phyloP scores from a whole-genome alignment of 139 green algal genomes.

The Deuterostichococcus epilithicus region DNA sequence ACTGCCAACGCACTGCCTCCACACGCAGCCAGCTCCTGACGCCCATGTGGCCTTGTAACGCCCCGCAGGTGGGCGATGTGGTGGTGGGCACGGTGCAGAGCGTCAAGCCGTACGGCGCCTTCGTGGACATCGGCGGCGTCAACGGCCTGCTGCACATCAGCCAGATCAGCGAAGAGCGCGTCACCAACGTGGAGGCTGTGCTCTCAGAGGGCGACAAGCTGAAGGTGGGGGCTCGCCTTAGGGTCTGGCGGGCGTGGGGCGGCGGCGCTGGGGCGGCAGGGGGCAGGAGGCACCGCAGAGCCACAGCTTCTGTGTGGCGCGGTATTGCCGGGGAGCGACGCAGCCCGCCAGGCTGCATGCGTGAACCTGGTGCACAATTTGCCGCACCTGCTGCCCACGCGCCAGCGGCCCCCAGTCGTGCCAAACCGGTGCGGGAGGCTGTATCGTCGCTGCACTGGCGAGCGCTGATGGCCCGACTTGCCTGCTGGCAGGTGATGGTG shows the following conservation, averaged over 20 bases:
- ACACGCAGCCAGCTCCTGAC: too few species aligned
- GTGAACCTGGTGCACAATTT: too few species aligned
- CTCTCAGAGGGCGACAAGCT: constrained; percentile 84
- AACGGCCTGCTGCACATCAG: constrained; percentile 95
- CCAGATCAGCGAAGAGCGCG: constrained; percentile 92
- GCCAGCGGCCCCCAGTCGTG: too few species aligned
- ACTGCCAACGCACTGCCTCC: too few species aligned
- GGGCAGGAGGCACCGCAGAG: too few species aligned
- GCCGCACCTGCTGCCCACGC: too few species aligned
- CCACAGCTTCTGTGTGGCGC: too few species aligned
- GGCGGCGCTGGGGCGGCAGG: too few species aligned
- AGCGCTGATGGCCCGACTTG: neutral
- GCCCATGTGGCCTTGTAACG: neutral
- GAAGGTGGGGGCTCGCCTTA: constrained; percentile 69
- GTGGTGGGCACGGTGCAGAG: constrained; percentile 82
- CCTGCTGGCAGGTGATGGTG: constrained; percentile 76
- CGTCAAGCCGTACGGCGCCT: constrained; percentile 95
- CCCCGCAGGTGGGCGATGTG: constrained; percentile 78
- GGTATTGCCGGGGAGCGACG: too few species aligned
- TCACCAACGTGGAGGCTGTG: constrained; percentile 88
- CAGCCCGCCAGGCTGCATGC: too few species aligned
- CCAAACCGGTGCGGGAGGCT: too few species aligned
- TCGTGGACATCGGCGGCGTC: constrained; percentile 86
- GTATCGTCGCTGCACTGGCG: neutral
- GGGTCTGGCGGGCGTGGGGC: neutral